Evolutionary conservation across 2,329 filamentous ascomycete species (phyloP).

Genomic region (Fusarium piperis): DNA sequence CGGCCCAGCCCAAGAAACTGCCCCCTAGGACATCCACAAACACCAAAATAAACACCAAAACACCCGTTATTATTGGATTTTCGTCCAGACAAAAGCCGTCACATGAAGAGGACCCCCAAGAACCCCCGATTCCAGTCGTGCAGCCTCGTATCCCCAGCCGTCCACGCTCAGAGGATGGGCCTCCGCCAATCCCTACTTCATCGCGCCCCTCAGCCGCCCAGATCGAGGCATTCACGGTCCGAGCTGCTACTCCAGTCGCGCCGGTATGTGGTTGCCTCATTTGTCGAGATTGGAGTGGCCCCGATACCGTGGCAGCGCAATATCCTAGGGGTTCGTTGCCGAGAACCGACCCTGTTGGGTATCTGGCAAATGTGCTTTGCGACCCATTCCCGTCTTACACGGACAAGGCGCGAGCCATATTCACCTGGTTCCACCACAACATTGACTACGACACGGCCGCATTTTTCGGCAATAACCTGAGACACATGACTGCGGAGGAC

Average conservation of each 20-base stretch:
- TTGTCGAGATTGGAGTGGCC: constrained; percentile 87
- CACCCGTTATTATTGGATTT: constrained; percentile 27
- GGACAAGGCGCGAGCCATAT: constrained; percentile 92
- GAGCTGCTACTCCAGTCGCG: constrained; percentile 39
- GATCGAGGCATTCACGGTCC: constrained; percentile 56
- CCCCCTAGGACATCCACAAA: constrained; percentile 24
- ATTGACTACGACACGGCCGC: constrained; percentile 83
- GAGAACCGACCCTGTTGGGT: constrained; percentile 69
- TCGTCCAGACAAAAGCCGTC: constrained; percentile 7
- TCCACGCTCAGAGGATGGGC: constrained; percentile 47
- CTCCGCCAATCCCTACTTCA: constrained; percentile 62
- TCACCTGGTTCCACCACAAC: constrained; percentile 96
- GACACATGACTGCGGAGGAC: constrained; percentile 73
- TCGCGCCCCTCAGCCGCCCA: constrained; percentile 64
- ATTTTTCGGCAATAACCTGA: constrained; percentile 79
- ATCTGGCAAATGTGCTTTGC: constrained; percentile 82
- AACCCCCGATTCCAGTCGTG: constrained; percentile 20
- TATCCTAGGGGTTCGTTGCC: constrained; percentile 80
- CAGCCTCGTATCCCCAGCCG: constrained; percentile 30
- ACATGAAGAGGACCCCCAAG: constrained; percentile 9
- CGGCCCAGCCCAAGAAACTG: constrained; percentile 26
- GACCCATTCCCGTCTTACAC: constrained; percentile 81
- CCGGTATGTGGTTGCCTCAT: constrained; percentile 69
- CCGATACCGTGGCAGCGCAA: constrained; percentile 80
- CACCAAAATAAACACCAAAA: constrained; percentile 13